phyloP scores from a whole-genome alignment of 495 filamentous ascomycete species.

The Cercophora scortea region DNA sequence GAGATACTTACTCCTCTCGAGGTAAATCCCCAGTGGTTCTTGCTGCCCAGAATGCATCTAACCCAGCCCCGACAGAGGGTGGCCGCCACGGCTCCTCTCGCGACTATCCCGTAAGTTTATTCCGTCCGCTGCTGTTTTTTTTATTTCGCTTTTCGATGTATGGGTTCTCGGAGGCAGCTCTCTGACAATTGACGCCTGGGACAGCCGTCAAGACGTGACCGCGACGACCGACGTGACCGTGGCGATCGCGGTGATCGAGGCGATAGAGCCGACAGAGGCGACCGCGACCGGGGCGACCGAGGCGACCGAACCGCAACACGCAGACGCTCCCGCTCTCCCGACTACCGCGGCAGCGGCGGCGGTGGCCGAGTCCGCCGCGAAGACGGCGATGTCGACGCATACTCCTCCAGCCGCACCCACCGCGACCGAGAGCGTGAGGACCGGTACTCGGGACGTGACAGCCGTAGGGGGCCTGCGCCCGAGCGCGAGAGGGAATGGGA shows the following conservation, averaged over 20 bases:
- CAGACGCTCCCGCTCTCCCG: slow-evolving; percentile 70
- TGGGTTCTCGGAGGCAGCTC: no score
- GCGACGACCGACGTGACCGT: slow-evolving; percentile 42
- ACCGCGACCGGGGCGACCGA: slow-evolving; percentile 37
- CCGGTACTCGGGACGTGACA: slow-evolving; percentile 62
- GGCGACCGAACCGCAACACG: slow-evolving; percentile 39
- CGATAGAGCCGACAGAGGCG: slow-evolving; percentile 34
- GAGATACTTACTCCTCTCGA: slow-evolving; percentile 76
- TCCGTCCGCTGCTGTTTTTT: no score
- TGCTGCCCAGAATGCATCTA: slow-evolving; percentile 12
- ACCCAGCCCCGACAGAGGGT: slow-evolving; percentile 38
- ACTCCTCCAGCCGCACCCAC: slow-evolving; percentile 84
- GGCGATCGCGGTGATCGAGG: slow-evolving; percentile 39
- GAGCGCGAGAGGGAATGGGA: slow-evolving; percentile 52
- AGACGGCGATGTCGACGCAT: slow-evolving; percentile 72
- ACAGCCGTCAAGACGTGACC: slow-evolving; percentile 30
- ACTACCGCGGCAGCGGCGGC: slow-evolving; percentile 40
- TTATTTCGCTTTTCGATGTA: no score
- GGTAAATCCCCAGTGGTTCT: slow-evolving; percentile 39
- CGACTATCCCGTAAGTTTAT: slow-evolving; percentile 58
- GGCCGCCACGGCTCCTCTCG: slow-evolving; percentile 61
- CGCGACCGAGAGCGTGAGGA: slow-evolving; percentile 88
- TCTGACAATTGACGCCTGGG: not conserved
- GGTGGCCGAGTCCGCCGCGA: slow-evolving; percentile 43
- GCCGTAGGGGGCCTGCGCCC: slow-evolving; percentile 14